phyloP scores from a whole-genome alignment of 257 asterid species.

The Solanum bulbocastanum region DNA sequence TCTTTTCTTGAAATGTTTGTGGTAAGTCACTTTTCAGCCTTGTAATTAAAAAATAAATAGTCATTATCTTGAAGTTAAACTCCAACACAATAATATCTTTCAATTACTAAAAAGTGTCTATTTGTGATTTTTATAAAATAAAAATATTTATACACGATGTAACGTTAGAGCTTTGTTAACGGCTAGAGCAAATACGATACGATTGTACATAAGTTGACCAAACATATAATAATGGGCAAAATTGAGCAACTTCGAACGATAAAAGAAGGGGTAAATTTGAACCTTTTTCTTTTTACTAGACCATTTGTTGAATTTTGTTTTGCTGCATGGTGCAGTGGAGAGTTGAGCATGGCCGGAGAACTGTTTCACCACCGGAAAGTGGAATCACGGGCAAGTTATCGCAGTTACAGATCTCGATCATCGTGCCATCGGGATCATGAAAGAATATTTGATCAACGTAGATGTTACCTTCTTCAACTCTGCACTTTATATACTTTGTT shows the following conservation, averaged over 20 bases:
- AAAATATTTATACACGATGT: background rate
- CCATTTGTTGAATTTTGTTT: background rate
- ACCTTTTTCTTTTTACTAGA: background rate
- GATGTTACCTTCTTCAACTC: conserved; percentile 20
- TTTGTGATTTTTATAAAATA: background rate
- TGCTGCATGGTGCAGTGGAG: background rate
- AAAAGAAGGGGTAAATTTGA: background rate
- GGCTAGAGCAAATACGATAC: background rate
- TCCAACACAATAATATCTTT: background rate
- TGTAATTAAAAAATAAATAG: background rate
- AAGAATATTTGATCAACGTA: conserved; percentile 15
- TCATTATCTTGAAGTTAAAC: background rate
- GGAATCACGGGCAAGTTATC: conserved; percentile 1
- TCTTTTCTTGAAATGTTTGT: background rate
- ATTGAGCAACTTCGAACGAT: background rate
- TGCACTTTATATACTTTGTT: conserved; percentile 1
- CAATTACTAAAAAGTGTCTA: background rate
- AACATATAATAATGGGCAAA: too few relatives aligned
- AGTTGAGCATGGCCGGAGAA: background rate
- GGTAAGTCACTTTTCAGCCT: background rate
- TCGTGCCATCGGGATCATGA: conserved; percentile 20
- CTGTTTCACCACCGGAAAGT: background rate
- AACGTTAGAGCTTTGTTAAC: background rate
- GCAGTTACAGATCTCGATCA: conserved; percentile 25
- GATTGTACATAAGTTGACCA: background rate